Evolutionary conservation across 176 grass and related monocot genomes (phyloP).

Genomic region (Cenchrus purpureus): DNA sequence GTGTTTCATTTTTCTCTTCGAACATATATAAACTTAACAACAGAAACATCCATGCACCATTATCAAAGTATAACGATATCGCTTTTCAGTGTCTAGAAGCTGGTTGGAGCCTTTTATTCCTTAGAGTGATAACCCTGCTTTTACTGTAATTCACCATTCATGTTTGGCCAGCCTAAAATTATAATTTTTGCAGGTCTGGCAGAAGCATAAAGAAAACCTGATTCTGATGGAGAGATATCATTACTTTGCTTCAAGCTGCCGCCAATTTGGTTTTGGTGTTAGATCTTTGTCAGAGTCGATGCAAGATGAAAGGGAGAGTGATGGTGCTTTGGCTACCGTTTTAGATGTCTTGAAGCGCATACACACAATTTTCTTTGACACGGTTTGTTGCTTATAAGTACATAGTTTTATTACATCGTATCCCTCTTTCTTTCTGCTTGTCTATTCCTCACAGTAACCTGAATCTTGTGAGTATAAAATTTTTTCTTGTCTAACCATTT

Average conservation of each 20-base stretch:
- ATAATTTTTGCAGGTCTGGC: conserved; percentile 68
- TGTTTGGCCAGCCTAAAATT: neutral
- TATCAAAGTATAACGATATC: neutral
- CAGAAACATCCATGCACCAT: conserved; percentile 1
- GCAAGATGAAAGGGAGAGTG: conserved; percentile 86
- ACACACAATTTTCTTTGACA: conserved; percentile 82
- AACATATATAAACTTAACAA: neutral
- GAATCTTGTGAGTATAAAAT: neutral
- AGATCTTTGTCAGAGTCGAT: conserved; percentile 73
- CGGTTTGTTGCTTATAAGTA: conserved; percentile 46
- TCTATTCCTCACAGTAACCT: neutral
- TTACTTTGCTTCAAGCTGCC: conserved; percentile 86
- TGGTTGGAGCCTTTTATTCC: neutral
- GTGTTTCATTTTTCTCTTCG: neutral
- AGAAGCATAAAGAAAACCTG: conserved; percentile 92
- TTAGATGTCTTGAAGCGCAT: conserved; percentile 74
- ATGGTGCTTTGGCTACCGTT: conserved; percentile 77
- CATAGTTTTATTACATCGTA: conserved; percentile 9
- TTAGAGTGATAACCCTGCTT: neutral
- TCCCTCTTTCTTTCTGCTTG: neutral
- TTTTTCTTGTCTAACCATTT: conserved; percentile 3
- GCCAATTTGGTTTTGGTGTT: conserved; percentile 57
- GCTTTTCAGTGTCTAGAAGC: neutral
- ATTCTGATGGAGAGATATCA: conserved; percentile 96
- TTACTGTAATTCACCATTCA: neutral